Base-by-base conservation (phyloP, 257 asterid genomes). In the Nemophila menziesii region DNA sequence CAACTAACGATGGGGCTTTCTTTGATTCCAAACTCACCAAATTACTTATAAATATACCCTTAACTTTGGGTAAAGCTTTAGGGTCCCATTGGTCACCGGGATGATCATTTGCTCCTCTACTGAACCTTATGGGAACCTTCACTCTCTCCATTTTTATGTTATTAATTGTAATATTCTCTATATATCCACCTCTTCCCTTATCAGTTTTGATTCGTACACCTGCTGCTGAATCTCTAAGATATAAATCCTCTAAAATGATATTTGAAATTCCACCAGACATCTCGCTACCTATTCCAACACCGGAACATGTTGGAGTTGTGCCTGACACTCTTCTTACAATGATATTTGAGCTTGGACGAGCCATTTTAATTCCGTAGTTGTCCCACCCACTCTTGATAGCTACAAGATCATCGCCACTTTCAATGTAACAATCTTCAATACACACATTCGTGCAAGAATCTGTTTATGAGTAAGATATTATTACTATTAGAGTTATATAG, bases 381-480 rank as follows among this genome's bases (percentile, higher is more conserved):
- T 89, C 96, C 98, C 98, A 89, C 1, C 98, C 96, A n/a, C 98
- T 89, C 62, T 89, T 89, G 20, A 89, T 61, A 1, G 98, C 94
- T 9, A 89, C 87, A 20, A 89, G 73, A 51, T 89, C 98, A 61
- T 89, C 98, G 2, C 98, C 96, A 23, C 98, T 89, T 64, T 89
- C 94, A 4, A 89, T 73, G 44, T 89, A 89, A 39, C 96, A 89
- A 61, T 89, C 98, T 60, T 89, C 96, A 12, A 89, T 79, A 43
- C 98, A 84, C 5, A 84, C 76, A 22, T 84, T 64, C n/a, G 63
- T 55, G 71, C 96, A 74, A 17, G 98, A 89, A 64, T 89, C 98
- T 83, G 86, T 44, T n/a, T n/a, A n/a, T n/a, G n/a, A n/a, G n/a
- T n/a, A n/a, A n/a, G n/a, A n/a, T n/a, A n/a, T n/a, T n/a, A n/a